Conservation (phyloP, 345 rosid genomes). For the Aquilaria sinensis region DNA sequence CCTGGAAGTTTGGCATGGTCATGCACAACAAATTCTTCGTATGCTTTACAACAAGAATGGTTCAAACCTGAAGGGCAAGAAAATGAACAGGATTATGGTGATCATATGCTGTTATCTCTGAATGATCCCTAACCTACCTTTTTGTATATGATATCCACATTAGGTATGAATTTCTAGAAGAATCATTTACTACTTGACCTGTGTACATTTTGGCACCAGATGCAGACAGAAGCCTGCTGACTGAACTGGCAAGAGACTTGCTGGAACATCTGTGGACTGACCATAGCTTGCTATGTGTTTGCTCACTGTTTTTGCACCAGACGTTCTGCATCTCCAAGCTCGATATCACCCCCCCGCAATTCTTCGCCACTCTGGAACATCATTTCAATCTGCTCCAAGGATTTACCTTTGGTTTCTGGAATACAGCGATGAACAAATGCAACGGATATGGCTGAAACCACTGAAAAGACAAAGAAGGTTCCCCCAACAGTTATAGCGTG, state of each 20-base stretch:
- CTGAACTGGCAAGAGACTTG: not conserved
- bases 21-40: no score
- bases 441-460: constrained; percentile 36
- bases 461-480: constrained; percentile 41
- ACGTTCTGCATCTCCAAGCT: constrained; percentile 17
- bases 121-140: no score
- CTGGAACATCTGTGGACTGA: not conserved
- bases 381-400: constrained; percentile 55
- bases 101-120: no score
- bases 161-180: not conserved
- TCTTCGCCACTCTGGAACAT: constrained; percentile 34
- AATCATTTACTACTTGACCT: constrained; percentile 4
- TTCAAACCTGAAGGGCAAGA: no score
- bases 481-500: constrained; percentile 51
- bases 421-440: constrained; percentile 39
- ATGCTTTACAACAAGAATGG: no score
- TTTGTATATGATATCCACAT: not conserved
- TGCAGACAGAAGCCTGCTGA: not conserved
- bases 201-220: not conserved
- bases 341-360: constrained; percentile 23
- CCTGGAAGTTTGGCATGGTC: no score
- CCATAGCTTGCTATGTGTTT: not conserved
- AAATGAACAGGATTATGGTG: no score
- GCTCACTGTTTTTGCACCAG: constrained; percentile 12
- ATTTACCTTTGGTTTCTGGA: constrained; percentile 70